phyloP scores from a whole-genome alignment of 257 asterid genomes.

The Phtheirospermum japonicum region DNA sequence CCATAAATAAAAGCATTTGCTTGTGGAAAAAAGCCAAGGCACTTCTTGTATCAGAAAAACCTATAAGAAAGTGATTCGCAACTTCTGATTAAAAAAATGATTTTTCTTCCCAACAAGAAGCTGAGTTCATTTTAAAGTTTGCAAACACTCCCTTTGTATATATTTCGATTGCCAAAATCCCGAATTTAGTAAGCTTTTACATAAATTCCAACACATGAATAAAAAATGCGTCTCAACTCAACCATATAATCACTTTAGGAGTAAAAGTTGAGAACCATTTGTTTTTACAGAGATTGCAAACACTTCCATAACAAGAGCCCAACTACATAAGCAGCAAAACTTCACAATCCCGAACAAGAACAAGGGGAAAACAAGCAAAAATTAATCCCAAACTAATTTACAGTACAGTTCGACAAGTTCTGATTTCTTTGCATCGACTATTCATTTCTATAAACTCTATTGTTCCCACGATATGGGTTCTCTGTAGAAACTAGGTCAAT shows the following conservation, averaged over 20 bases:
- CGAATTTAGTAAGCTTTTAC: too few relatives aligned
- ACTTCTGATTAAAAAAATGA: conserved; percentile 66
- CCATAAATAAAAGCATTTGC: too few relatives aligned
- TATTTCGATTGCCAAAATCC: too few relatives aligned
- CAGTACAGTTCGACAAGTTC: background rate
- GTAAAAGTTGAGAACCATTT: background rate
- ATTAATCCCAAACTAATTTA: background rate
- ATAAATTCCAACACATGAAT: too few relatives aligned
- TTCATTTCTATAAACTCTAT: background rate
- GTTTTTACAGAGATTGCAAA: background rate
- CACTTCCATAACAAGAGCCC: conserved; percentile 1
- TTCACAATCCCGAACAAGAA: background rate
- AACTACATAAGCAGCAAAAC: background rate
- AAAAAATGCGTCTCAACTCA: too few relatives aligned
- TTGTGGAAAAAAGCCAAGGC: too few relatives aligned
- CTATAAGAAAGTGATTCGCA: too few relatives aligned
- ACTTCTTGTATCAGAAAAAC: too few relatives aligned
- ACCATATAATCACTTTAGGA: too few relatives aligned
- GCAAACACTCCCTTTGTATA: too few relatives aligned
- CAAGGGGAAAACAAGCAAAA: background rate
- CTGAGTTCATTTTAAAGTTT: too few relatives aligned
- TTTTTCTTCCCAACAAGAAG: too few relatives aligned
- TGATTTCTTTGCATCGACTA: background rate
- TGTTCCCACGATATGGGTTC: conserved; percentile 10
- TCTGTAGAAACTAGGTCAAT: conserved; percentile 11